Evolutionary conservation across 768 basidiomycete species (phyloP).

Genomic region (Mycena albidolilacea): DNA sequence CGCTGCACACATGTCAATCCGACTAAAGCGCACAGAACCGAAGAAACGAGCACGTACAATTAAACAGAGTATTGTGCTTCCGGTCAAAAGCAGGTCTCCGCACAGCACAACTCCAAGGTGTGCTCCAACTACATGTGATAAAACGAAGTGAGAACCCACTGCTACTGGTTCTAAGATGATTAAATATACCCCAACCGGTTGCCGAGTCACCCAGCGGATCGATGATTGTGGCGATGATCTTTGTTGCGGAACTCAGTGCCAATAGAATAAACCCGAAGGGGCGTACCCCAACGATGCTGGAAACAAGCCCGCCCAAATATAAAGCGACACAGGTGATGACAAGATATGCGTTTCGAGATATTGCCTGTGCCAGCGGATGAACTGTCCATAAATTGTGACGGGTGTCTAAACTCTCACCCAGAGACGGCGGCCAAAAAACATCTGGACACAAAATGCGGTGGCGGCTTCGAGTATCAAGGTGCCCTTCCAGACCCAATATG

Average conservation of each 20-base stretch:
- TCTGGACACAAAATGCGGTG: background rate
- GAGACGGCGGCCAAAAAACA: conserved; percentile 4
- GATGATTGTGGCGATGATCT: background rate
- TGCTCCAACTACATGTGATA: background rate
- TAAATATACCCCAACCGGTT: background rate
- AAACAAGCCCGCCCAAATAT: background rate
- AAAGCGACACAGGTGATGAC: background rate
- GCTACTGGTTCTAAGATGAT: background rate
- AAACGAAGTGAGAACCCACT: background rate
- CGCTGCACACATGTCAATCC: background rate
- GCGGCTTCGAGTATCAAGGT: background rate
- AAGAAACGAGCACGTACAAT: background rate
- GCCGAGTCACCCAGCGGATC: background rate
- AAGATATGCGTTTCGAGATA: background rate
- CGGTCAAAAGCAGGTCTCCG: background rate
- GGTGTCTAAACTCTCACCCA: background rate
- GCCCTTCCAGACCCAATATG: background rate
- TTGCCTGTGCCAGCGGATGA: background rate
- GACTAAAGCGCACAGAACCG: no score
- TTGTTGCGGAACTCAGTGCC: no score
- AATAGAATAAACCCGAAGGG: background rate
- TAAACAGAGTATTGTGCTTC: background rate
- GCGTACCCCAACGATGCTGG: background rate
- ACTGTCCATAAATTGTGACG: no score
- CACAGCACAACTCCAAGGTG: background rate